These are phyloP conservation scores for Flaveria bidentis DNA, from an alignment of 129 eudicot genomes.

Conservation along the genomic window DNA sequence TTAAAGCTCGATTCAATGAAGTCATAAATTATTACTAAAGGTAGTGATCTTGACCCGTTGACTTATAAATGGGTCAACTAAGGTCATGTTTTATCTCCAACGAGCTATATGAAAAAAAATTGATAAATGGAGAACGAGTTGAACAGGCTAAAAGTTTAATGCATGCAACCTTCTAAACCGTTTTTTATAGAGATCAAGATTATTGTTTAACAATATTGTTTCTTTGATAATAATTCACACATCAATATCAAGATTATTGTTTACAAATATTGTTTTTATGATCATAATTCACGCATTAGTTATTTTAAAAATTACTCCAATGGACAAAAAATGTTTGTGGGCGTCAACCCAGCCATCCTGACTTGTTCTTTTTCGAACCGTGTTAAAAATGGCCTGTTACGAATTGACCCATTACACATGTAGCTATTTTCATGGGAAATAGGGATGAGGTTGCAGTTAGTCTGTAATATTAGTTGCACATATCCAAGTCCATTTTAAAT, in stretches of 20 bases:
- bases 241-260: background rate
- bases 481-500: too few relatives aligned
- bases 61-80: background rate
- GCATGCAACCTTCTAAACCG: background rate
- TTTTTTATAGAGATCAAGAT: background rate
- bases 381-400: background rate
- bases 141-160: background rate
- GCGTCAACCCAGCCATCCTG: background rate
- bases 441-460: too few relatives aligned
- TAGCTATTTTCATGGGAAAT: too few relatives aligned
- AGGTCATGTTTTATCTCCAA: background rate
- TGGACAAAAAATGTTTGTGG: too few relatives aligned
- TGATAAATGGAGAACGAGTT: background rate
- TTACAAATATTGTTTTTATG: background rate
- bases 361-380: background rate
- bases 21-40: background rate
- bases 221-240: background rate
- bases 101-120: background rate
- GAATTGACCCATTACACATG: background rate
- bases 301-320: too few relatives aligned
- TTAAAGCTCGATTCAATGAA: background rate
- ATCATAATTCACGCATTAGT: background rate
- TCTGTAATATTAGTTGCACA: too few relatives aligned
- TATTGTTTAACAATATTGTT: conserved; percentile 4
- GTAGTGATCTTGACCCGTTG: background rate